phyloP scores from a whole-genome alignment of 2,329 filamentous ascomycete genomes.

The Colletotrichum karsti region DNA sequence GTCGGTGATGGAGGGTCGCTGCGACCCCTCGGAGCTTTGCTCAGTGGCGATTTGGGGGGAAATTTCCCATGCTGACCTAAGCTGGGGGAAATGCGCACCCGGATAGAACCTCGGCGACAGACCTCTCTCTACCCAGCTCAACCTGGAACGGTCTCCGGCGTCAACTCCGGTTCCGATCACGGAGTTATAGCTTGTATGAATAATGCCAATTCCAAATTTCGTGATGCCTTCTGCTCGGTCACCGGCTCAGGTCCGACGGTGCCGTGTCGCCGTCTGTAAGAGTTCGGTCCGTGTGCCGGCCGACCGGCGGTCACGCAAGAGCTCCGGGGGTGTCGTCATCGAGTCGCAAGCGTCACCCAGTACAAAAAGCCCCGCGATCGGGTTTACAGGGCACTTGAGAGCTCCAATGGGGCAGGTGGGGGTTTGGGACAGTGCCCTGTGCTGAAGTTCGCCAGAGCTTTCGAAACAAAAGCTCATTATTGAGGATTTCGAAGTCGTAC shows the following conservation, averaged over 20 bases:
- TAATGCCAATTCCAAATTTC: background rate
- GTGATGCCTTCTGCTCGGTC: background rate
- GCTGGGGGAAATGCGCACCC: slow-evolving; percentile 12
- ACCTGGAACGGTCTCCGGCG: background rate
- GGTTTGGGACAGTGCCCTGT: background rate
- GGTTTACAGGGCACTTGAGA: background rate
- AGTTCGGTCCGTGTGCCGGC: background rate
- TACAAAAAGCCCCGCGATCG: slow-evolving; percentile 10
- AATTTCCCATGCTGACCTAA: slow-evolving; percentile 26
- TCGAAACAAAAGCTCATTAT: background rate
- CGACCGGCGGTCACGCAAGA: slow-evolving; percentile 12
- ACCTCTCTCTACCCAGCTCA: background rate
- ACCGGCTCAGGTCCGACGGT: background rate
- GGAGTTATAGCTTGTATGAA: background rate
- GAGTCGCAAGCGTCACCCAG: background rate
- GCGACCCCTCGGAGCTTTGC: background rate
- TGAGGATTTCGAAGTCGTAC: background rate
- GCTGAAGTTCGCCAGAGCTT: background rate
- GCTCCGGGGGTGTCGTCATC: slow-evolving; percentile 17
- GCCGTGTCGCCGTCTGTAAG: background rate
- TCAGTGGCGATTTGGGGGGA: slow-evolving; percentile 1
- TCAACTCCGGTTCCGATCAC: slow-evolving; percentile 5
- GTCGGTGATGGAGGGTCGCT: slow-evolving; percentile 1
- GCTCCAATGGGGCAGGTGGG: background rate
- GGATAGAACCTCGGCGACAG: slow-evolving; percentile 18